A percentile compares a stretch with the other conserved stretches of the same genome.
These are phyloP conservation scores for Pyrenochaeta sp. DNA, from an alignment of 2,329 filamentous ascomycete species.

Conservation along the genomic window DNA sequence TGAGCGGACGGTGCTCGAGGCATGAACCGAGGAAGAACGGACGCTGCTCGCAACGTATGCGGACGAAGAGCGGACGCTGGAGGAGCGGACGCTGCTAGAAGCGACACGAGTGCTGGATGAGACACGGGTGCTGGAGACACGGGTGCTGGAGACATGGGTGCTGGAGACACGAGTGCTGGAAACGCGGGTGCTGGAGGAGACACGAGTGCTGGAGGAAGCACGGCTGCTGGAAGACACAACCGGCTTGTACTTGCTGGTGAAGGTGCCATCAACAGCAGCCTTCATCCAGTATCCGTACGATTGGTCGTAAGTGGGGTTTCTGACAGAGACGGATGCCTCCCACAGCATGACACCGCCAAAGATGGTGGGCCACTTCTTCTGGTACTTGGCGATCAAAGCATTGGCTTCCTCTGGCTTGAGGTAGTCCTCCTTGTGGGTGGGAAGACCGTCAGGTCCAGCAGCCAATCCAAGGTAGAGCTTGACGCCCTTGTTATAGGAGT, in stretches of 20 bases:
- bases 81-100: constrained; percentile 1
- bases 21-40: background rate
- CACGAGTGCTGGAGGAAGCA: constrained; percentile 8
- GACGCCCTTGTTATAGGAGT: constrained; percentile 51
- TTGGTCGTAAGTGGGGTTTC: constrained; percentile 55
- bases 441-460: constrained; percentile 34
- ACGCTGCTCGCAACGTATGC: background rate
- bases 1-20: background rate
- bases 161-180: constrained; percentile 5
- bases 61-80: background rate
- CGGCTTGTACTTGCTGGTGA: constrained; percentile 26
- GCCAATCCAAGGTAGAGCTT: constrained; percentile 65
- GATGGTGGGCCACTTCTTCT: constrained; percentile 43
- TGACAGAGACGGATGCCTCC: constrained; percentile 61
- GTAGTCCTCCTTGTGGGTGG: constrained; percentile 51
- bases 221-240: constrained; percentile 18
- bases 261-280: constrained; percentile 40
- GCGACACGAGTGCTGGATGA: constrained; percentile 1
- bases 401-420: constrained; percentile 57
- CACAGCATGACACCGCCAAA: constrained; percentile 70
- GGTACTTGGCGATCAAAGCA: constrained; percentile 52
- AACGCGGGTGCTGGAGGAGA: constrained; percentile 3
- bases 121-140: constrained; percentile 5
- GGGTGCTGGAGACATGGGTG: background rate
- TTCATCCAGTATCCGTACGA: constrained; percentile 60